Evolutionary conservation across 2,329 filamentous ascomycete genomes (phyloP).

Genomic region (Orbilia ellipsospora): DNA sequence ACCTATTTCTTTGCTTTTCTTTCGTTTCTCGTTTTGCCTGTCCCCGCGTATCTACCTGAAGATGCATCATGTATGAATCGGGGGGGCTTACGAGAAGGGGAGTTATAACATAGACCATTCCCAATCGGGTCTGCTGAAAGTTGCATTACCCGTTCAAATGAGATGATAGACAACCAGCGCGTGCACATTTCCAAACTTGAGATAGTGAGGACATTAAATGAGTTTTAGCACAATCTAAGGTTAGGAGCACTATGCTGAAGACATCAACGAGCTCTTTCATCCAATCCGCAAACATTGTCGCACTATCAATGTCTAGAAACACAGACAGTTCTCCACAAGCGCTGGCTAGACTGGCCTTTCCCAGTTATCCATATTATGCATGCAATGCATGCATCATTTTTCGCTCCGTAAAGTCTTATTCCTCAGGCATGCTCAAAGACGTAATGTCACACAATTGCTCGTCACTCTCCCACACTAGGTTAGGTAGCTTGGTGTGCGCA

Average conservation of each 20-base stretch:
- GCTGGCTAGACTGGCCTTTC: conserved; percentile 21
- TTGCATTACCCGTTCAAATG: no score
- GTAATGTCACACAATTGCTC: conserved; percentile 36
- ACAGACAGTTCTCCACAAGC: not conserved
- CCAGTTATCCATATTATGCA: conserved; percentile 22
- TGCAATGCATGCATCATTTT: conserved; percentile 21
- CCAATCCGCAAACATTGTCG: no score
- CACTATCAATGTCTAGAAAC: no score
- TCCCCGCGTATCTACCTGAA: no score
- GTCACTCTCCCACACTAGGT: conserved; percentile 12
- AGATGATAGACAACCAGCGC: no score
- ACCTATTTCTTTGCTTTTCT: no score
- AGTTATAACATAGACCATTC: conserved; percentile 5
- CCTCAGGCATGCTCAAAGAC: conserved; percentile 12
- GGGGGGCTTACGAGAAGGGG: conserved; percentile 23
- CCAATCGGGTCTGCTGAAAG: conserved; percentile 13
- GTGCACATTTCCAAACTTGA: conserved; percentile 14
- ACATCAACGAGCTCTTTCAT: no score
- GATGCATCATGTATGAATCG: not conserved
- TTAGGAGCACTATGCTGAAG: no score
- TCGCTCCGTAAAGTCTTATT: conserved; percentile 9
- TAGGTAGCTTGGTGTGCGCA: conserved; percentile 20
- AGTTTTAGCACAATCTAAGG: no score
- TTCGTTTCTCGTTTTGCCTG: no score
- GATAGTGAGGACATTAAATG: conserved; percentile 19